A percentile compares a stretch with the other conserved stretches of the same genome.
Conservation (phyloP, 495 filamentous ascomycete genomes). For the Rhypophila decipiens region DNA sequence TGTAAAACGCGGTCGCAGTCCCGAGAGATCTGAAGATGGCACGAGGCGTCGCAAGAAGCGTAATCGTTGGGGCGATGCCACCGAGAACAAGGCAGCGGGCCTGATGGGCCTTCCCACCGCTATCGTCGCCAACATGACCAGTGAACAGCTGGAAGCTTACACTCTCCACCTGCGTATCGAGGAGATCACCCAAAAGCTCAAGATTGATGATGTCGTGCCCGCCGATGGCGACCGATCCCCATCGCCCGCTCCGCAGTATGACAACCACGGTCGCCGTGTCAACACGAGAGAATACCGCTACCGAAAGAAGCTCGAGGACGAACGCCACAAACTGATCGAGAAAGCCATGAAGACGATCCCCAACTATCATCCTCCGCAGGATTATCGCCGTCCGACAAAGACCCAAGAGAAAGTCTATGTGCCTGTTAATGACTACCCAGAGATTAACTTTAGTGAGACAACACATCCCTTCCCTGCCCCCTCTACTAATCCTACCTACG, state of each 20-base stretch:
- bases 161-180: conserved; percentile 91
- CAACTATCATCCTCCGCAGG: conserved; percentile 95
- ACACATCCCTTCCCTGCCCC: conserved; percentile 81
- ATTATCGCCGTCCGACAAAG: conserved; percentile 97
- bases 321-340: conserved; percentile 95
- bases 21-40: conserved; percentile 57
- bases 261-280: conserved; percentile 96
- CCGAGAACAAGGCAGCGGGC: conserved; percentile 95
- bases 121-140: conserved; percentile 95
- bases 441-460: conserved; percentile 99
- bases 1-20: conserved; percentile 52
- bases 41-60: conserved; percentile 86
- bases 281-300: conserved; percentile 98
- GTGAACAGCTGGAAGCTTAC: conserved; percentile 95
- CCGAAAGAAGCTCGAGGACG: conserved; percentile 93
- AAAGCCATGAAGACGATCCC: conserved; percentile 98
- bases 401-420: conserved; percentile 99
- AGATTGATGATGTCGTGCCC: conserved; percentile 96
- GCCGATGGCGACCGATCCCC: conserved; percentile 91
- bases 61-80: conserved; percentile 93
- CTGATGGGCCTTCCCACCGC: conserved; percentile 95
- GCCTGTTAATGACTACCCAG: conserved; percentile 99
- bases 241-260: conserved; percentile 93
- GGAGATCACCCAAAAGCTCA: conserved; percentile 97
- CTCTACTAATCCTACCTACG: conserved; percentile 18